phyloP scores from a whole-genome alignment of 106 monocot species.

The Acorus calamus region DNA sequence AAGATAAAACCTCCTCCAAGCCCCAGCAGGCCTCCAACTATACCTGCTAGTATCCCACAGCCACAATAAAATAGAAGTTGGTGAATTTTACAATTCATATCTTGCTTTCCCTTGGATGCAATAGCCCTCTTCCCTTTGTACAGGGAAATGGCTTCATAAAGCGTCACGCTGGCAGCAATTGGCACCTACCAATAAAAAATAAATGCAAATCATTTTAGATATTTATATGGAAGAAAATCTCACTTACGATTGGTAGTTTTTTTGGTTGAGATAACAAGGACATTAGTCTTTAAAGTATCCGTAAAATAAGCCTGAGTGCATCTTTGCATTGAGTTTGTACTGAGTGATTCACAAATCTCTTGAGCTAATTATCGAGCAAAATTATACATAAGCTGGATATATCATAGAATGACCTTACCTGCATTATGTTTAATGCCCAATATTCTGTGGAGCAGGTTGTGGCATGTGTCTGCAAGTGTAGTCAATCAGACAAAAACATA shows the following conservation, averaged over 20 bases:
- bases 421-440: conserved; percentile 42
- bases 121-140: conserved; percentile 43
- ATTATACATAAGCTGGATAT: neutral
- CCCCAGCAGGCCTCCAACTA: conserved; percentile 50
- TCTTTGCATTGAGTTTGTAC: no score
- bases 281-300: no score
- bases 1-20: conserved; percentile 62
- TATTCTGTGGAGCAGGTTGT: conserved; percentile 41
- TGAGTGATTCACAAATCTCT: no score
- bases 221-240: no score
- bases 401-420: conserved; percentile 13
- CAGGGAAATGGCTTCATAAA: conserved; percentile 33
- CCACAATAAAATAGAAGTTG: conserved; percentile 43
- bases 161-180: conserved; percentile 35
- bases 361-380: neutral
- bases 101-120: conserved; percentile 41
- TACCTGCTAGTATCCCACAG: conserved; percentile 45
- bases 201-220: neutral
- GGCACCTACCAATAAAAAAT: conserved; percentile 29
- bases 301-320: no score
- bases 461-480: conserved; percentile 38
- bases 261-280: no score
- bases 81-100: conserved; percentile 37
- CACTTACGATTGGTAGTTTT: no score
- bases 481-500: neutral